phyloP scores from a whole-genome alignment of 495 filamentous ascomycete species.

The Pseudotulostoma volvatum region DNA sequence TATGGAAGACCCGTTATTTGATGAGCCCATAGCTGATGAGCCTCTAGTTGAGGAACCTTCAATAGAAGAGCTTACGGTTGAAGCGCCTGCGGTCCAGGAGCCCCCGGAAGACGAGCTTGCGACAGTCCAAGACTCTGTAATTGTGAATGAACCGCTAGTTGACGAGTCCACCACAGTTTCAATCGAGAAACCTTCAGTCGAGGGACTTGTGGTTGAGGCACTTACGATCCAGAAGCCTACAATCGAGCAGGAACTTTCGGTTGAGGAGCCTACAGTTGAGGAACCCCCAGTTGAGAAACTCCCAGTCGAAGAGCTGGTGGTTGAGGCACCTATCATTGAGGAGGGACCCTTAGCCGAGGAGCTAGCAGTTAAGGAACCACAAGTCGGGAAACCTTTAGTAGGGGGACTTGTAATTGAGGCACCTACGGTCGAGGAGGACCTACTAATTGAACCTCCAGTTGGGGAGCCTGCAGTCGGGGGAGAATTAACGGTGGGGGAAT shows the following conservation, averaged over 20 bases:
- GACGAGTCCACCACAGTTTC: slow-evolving; percentile 5
- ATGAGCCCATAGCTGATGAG: not conserved
- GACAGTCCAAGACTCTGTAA: slow-evolving; percentile 1
- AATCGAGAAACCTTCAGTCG: slow-evolving; percentile 1
- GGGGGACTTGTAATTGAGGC: too few species aligned
- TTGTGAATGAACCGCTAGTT: slow-evolving; percentile 4
- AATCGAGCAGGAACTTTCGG: not conserved
- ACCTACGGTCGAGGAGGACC: too few species aligned
- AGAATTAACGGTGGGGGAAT: too few species aligned
- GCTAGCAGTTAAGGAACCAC: too few species aligned
- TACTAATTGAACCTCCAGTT: too few species aligned
- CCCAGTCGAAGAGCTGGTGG: slow-evolving; percentile 1
- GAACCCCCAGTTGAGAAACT: slow-evolving; percentile 1
- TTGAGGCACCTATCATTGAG: not conserved
- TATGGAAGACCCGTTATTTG: not conserved
- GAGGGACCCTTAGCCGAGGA: too few species aligned
- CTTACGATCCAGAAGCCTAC: slow-evolving; percentile 1
- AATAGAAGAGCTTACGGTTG: slow-evolving; percentile 6
- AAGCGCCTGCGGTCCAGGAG: slow-evolving; percentile 3
- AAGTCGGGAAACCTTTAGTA: too few species aligned
- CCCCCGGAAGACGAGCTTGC: slow-evolving; percentile 1
- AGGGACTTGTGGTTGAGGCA: slow-evolving; percentile 2
- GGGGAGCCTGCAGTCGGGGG: too few species aligned
- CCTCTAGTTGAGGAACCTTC: slow-evolving; percentile 14
- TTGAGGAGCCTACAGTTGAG: slow-evolving; percentile 2